Evolutionary conservation across 75 land plant genomes (phyloP), one percentile per base, ranked within the genome.

Genomic region (Cunninghamia lanceolata): DNA sequence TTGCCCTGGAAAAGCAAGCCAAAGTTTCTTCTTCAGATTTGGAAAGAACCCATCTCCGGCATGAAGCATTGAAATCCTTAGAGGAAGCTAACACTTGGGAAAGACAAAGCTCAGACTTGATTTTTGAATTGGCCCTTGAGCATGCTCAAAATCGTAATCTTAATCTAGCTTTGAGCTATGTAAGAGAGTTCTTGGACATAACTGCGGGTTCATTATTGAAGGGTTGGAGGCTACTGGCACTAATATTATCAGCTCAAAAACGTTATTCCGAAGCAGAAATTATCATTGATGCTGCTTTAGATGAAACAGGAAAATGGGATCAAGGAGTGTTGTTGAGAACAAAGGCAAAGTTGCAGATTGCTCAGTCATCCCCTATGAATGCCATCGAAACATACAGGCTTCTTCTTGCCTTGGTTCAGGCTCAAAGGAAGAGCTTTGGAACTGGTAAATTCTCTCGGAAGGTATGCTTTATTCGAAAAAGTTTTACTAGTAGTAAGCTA

Each of bases 261-360:
- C 83, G 97, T 80, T 94, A 87, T 87, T 85, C 85, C 34, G 99
- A 98, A 83, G 96, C 99, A 45, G 95, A 95, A 88, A 88, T 92
- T 83, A 97, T 95, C 5, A 88, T 91, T n/a, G 95, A 98, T 89
- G 97, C 97, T 59, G 99, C 99, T 46, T 79, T 96, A 68, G 99
- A 96, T 85, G 99, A 95, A 85, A 96, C 97, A 74, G 88, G 95
- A 70, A 94, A 93, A 71, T 96, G 99, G 99, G 96, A 98, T 42
- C 99, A 98, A 90, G 99, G 99, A 16, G 92, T 91, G 76, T 81
- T 98, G 52, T 92, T 98, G 50, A 92, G 94, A 85, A 91, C 93
- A 28, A 94, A 96, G 85, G 99, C 99, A 76, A 95, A 98, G 82
- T 82, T 98, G 82, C 95, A 98, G 84, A 88, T 90, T 47, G 92